Evolutionary conservation across 2,329 filamentous ascomycete genomes (phyloP), one percentile per base, ranked within the genome.

Genomic region (Talaromyces verruculosus): DNA sequence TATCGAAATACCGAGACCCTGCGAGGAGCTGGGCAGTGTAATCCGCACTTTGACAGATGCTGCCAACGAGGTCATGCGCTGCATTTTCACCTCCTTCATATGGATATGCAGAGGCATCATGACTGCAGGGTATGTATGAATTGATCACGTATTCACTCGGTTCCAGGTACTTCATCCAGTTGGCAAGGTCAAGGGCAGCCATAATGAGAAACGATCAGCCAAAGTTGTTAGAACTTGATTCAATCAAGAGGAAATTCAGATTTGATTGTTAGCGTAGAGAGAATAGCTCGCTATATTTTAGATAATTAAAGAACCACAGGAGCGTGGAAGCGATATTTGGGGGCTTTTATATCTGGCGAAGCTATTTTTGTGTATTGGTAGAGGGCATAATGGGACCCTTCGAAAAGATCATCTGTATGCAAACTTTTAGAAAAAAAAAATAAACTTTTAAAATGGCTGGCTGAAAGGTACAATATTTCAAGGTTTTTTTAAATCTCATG

Each of bases 101-200:
- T 22, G 28, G 25, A 39, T 59, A 33, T 25, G 47, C 47, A 53
- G 47, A 53, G 47, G 47, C 19, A 53, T 59, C 55, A 59, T 59
- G 25, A 39, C 55, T 33, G 25, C 33, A 59, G 55, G 55, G 55
- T 59, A 39, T 33, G 30, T 39, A 33, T 59, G 55, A 33, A 59
- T 59, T n/a, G 30, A 59, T 59, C 28, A 59, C 19, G 28, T 28
- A 25, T 53, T 53, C 47, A 53, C 47, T 53, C 3, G 47, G 47
- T n/a, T 41, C 39, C 3, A 41, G 39, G 39, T 41, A n/a, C 39
- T 41, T 41, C 39, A 41, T 41, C 39, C 39, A 41, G 39, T 41
- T 41, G 15, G 39, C 5, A 41, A 41, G 15, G 39, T 41, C 39
- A 41, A 41, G 39, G 17, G 39, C 39, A 41, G 39, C 39, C 39